A percentile compares a stretch with the other conserved stretches of the same genome.
These are phyloP conservation scores for Xylariales sp. DNA, from an alignment of 2,329 filamentous ascomycete species.

Conservation along the genomic window DNA sequence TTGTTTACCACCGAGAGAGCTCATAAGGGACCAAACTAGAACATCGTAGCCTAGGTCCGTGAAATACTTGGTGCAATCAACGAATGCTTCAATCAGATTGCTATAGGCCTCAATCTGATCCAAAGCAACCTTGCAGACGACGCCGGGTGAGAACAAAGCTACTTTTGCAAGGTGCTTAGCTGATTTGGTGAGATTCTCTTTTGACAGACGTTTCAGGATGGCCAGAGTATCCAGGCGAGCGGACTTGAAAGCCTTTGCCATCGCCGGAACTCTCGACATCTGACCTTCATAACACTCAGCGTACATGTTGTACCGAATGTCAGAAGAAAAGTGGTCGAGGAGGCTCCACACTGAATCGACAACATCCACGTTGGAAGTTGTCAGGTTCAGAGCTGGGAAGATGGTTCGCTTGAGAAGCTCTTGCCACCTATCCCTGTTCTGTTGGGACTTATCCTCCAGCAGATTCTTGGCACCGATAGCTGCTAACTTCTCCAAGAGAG, in stretches of 20 bases:
- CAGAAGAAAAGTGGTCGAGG: constrained; percentile 70
- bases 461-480: constrained; percentile 78
- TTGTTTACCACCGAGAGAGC: constrained; percentile 57
- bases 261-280: constrained; percentile 70
- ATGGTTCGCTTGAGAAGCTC: constrained; percentile 78
- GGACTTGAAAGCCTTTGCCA: constrained; percentile 72
- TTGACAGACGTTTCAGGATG: constrained; percentile 82
- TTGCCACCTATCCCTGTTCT: constrained; percentile 75
- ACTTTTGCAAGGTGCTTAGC: constrained; percentile 85
- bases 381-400: constrained; percentile 83
- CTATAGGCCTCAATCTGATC: constrained; percentile 90
- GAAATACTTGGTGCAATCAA: constrained; percentile 92
- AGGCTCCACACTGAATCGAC: constrained; percentile 85
- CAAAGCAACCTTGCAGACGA: constrained; percentile 86
- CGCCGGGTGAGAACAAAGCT: constrained; percentile 83
- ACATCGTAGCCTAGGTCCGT: constrained; percentile 91
- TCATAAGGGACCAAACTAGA: constrained; percentile 87
- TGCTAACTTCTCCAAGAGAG: constrained; percentile 75
- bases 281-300: constrained; percentile 85
- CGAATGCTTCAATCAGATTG: constrained; percentile 90
- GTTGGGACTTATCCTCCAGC: constrained; percentile 60
- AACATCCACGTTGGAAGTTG: constrained; percentile 75
- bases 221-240: constrained; percentile 76
- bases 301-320: constrained; percentile 81
- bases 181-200: constrained; percentile 81